Evolutionary conservation across 148 eudicot genomes (phyloP).

Genomic region (Persicaria tinctoria): DNA sequence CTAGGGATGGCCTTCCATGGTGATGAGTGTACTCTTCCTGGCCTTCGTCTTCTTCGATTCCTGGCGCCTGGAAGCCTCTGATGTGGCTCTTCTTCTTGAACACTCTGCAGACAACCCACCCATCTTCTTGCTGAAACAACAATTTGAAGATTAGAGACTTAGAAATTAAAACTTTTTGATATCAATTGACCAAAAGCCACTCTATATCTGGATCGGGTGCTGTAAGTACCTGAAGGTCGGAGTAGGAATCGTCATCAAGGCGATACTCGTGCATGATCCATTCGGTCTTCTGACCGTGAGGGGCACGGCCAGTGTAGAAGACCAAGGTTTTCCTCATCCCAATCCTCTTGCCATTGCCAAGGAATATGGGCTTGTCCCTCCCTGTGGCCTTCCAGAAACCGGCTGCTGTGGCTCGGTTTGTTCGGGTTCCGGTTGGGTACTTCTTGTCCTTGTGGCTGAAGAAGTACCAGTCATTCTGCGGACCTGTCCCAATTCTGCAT

Average conservation of each 20-base stretch:
- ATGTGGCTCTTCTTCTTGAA: neutral
- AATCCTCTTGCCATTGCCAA: conserved; percentile 43
- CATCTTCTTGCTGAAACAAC: neutral
- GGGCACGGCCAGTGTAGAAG: conserved; percentile 86
- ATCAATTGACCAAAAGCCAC: no score
- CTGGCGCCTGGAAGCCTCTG: neutral
- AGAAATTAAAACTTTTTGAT: no score
- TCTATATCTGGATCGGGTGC: no score
- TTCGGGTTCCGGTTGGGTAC: conserved; percentile 86
- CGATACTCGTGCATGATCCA: conserved; percentile 99
- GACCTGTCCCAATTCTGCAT: neutral
- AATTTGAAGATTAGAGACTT: neutral
- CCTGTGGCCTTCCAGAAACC: conserved; percentile 99
- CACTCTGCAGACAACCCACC: neutral
- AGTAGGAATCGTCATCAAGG: conserved; percentile 9
- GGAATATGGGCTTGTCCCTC: conserved; percentile 73
- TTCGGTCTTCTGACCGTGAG: conserved; percentile 76
- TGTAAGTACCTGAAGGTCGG: no score
- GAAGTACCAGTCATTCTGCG: conserved; percentile 73
- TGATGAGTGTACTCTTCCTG: no score
- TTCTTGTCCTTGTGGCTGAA: conserved; percentile 80
- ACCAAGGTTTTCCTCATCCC: conserved; percentile 92
- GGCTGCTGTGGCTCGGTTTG: conserved; percentile 78
- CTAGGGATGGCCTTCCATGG: no score
- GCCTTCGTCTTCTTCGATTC: no score